Evolutionary conservation across 2,329 filamentous ascomycete genomes (phyloP), one percentile per base, ranked within the genome.

Genomic region (Colletotrichum aenigma): DNA sequence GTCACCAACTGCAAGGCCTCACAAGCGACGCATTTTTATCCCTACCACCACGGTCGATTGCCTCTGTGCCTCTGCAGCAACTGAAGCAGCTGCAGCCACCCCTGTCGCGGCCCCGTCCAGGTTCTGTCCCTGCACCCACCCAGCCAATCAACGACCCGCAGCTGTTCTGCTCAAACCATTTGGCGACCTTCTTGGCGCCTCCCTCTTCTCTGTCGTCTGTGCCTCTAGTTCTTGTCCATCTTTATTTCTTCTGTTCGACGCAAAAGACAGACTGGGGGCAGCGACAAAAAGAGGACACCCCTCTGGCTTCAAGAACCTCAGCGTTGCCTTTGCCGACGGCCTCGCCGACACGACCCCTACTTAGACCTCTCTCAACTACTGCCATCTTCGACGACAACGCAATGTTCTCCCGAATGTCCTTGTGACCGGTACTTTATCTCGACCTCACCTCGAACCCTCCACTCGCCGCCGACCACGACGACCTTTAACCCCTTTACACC

Each of bases 1-100:
- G 83, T 84, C 82, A 83, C 82, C 66, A 75, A 24, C 34, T 61
- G 58, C 72, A 68, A 48, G 64, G 55, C 48, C 36, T 60, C 56
- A 67, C 56, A 52, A 66, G 66, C 62, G 62, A 52, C 24, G 56
- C 72, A 52, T 52, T 52, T 52, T 52, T 21, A 52, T 52, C 43
- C 55, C 21, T 34, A 36, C 18, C 18, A 36, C 12, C 16, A 34
- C 58, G n/a, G 52, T 48, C 66, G 43, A 67, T 71, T 66, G 28
- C 55, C 61, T 71, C 64, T 71, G 56, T 60, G 61, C 70, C 24
- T 36, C 71, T 61, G 62, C 66, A 68, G 66, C 66, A 67, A 52
- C 61, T 74, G 66, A 61, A 65, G 74, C 74, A 62, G 48, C 60
- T 76, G 66, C 66, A 52, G 56, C 18, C 16, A 65, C 75, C 65